Evolutionary conservation across 2,329 filamentous ascomycete species (phyloP).

Genomic region (Colletotrichum cuscutae): DNA sequence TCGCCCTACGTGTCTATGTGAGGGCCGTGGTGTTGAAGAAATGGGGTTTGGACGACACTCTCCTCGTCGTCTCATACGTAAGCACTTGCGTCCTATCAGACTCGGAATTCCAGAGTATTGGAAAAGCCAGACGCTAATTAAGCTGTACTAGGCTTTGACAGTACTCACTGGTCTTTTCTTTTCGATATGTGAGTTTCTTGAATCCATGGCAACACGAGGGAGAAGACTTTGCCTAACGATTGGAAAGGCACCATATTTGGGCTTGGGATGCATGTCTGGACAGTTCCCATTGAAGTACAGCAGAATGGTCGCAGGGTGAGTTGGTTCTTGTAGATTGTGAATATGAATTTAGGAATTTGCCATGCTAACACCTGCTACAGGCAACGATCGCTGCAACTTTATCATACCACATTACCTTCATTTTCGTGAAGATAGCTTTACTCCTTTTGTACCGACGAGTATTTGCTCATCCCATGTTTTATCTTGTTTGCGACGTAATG

Average conservation of each 20-base stretch:
- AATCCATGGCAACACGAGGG: accelerated
- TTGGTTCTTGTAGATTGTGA: too few species aligned
- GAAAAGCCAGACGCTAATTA: background rate
- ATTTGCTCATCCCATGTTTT: slow-evolving; percentile 4
- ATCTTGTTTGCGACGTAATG: slow-evolving; percentile 16
- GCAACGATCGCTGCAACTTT: slow-evolving; percentile 9
- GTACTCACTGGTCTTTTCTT: slow-evolving; percentile 9
- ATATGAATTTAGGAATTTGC: too few species aligned
- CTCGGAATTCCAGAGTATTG: background rate
- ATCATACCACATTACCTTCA: slow-evolving; percentile 20
- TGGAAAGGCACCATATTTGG: slow-evolving; percentile 12
- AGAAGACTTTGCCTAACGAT: background rate
- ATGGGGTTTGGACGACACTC: slow-evolving; percentile 25
- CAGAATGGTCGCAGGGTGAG: slow-evolving; percentile 1
- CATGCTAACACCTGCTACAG: background rate
- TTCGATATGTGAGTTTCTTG: background rate
- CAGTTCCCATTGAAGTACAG: background rate
- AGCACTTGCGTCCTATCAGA: background rate
- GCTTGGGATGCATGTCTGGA: slow-evolving; percentile 14
- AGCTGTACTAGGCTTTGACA: background rate
- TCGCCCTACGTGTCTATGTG: slow-evolving; percentile 14
- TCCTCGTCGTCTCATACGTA: slow-evolving; percentile 16
- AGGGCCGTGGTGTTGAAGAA: slow-evolving; percentile 17
- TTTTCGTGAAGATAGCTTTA: slow-evolving; percentile 25
- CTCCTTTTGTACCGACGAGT: slow-evolving; percentile 24